A percentile compares a stretch with the other conserved stretches of the same genome.
Evolutionary conservation across 768 basidiomycete genomes (phyloP).

Genomic region (Russula griseocarnosa): DNA sequence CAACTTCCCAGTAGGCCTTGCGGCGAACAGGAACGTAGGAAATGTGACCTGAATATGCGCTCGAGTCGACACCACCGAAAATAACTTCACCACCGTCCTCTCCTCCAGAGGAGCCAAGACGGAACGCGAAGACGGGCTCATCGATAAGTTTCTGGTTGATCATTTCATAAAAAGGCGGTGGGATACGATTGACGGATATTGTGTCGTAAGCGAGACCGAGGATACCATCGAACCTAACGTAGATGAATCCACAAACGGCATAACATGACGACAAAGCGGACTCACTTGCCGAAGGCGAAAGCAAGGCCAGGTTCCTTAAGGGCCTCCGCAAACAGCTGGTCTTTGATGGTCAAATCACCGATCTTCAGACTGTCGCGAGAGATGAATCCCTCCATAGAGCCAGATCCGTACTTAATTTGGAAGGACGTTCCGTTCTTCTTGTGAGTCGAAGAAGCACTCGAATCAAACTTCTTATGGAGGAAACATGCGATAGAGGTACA

Average conservation of each 20-base stretch:
- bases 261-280: slow-evolving; percentile 15
- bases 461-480: slow-evolving; percentile 91
- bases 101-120: slow-evolving; percentile 79
- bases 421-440: slow-evolving; percentile 87
- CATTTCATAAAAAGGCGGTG: slow-evolving; percentile 95
- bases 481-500: slow-evolving; percentile 92
- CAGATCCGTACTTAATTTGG: slow-evolving; percentile 90
- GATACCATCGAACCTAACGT: slow-evolving; percentile 84
- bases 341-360: slow-evolving; percentile 71
- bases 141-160: slow-evolving; percentile 77
- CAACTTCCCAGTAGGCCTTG: slow-evolving; percentile 98
- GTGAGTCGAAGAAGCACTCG: slow-evolving; percentile 72
- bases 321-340: slow-evolving; percentile 91
- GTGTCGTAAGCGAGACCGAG: slow-evolving; percentile 93
- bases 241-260: neutral
- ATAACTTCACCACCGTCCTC: slow-evolving; percentile 85
- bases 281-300: slow-evolving; percentile 93
- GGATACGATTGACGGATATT: slow-evolving; percentile 89
- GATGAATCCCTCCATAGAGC: slow-evolving; percentile 94
- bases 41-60: slow-evolving; percentile 76
- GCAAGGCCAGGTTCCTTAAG: slow-evolving; percentile 94
- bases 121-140: slow-evolving; percentile 89
- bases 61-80: slow-evolving; percentile 84
- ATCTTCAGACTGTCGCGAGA: slow-evolving; percentile 78
- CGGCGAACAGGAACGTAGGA: slow-evolving; percentile 86